phyloP scores from a whole-genome alignment of 2,329 filamentous ascomycete species.

The Curvularia sp. region DNA sequence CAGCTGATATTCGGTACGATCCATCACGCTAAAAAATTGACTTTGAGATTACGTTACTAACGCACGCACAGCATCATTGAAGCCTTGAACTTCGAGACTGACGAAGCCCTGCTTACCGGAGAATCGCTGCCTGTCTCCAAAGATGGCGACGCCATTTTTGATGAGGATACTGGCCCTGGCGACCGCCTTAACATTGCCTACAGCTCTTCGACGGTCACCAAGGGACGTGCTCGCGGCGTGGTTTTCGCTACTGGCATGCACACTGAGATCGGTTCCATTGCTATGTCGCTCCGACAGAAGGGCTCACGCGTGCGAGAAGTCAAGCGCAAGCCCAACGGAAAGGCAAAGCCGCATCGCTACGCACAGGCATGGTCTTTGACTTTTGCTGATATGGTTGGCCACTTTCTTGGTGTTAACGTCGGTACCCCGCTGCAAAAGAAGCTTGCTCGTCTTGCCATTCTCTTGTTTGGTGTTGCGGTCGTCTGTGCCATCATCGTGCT shows the following conservation, averaged over 20 bases:
- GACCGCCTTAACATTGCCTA: conserved; percentile 71
- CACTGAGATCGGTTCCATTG: conserved; percentile 78
- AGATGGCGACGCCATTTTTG: conserved; percentile 62
- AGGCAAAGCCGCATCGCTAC: conserved; percentile 46
- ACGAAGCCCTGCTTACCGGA: conserved; percentile 74
- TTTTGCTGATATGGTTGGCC: conserved; percentile 47
- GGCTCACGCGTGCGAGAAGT: conserved; percentile 30
- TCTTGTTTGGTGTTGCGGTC: conserved; percentile 49
- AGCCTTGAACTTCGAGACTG: conserved; percentile 76
- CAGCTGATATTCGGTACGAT: conserved; percentile 64
- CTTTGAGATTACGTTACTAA: neutral
- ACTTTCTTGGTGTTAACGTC: conserved; percentile 52
- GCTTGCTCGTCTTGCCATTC: conserved; percentile 44
- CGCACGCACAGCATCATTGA: conserved; percentile 54
- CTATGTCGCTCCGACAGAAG: conserved; percentile 45
- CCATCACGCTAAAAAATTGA: conserved; percentile 1
- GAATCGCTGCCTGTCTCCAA: conserved; percentile 73
- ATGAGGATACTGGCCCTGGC: conserved; percentile 64
- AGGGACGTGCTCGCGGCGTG: conserved; percentile 71
- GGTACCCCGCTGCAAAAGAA: conserved; percentile 51
- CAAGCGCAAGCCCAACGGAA: conserved; percentile 50
- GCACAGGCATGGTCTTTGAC: conserved; percentile 63
- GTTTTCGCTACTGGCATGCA: conserved; percentile 73
- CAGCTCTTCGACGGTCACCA: conserved; percentile 72
- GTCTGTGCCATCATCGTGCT: conserved; percentile 51